Evolutionary conservation across 305 asterid genomes (phyloP).

Genomic region (Fraxinus paxiana): DNA sequence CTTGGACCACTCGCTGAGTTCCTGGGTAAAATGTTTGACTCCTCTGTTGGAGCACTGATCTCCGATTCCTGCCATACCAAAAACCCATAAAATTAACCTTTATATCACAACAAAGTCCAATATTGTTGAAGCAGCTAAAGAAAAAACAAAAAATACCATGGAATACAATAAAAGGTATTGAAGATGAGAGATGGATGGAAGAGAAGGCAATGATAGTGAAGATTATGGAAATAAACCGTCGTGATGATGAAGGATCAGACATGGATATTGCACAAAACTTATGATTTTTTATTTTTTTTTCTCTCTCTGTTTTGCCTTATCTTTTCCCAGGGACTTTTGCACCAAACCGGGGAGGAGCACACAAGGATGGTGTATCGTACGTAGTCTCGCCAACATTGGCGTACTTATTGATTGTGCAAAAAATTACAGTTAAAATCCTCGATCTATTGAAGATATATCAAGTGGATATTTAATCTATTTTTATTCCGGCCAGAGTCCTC

Average conservation of each 20-base stretch:
- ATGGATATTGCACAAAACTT: background rate
- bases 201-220: slow-evolving; percentile 27
- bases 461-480: background rate
- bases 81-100: background rate
- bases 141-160: slow-evolving; percentile 42
- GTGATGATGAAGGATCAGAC: slow-evolving; percentile 13
- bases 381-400: background rate
- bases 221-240: slow-evolving; percentile 18
- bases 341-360: background rate
- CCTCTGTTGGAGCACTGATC: slow-evolving; percentile 86
- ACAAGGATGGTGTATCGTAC: background rate
- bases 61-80: slow-evolving; percentile 61
- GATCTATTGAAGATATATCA: background rate
- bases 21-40: slow-evolving; percentile 59
- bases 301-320: background rate
- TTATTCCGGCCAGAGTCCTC: background rate
- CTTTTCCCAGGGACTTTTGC: background rate
- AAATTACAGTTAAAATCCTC: background rate
- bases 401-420: background rate
- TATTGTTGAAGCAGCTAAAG: background rate
- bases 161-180: slow-evolving; percentile 64
- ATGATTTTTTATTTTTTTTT: background rate
- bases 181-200: slow-evolving; percentile 34
- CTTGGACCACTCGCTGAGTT: slow-evolving; percentile 58
- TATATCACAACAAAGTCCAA: background rate